Evolutionary conservation across 768 basidiomycete species (phyloP).

Genomic region (Cubamyces lactineus): DNA sequence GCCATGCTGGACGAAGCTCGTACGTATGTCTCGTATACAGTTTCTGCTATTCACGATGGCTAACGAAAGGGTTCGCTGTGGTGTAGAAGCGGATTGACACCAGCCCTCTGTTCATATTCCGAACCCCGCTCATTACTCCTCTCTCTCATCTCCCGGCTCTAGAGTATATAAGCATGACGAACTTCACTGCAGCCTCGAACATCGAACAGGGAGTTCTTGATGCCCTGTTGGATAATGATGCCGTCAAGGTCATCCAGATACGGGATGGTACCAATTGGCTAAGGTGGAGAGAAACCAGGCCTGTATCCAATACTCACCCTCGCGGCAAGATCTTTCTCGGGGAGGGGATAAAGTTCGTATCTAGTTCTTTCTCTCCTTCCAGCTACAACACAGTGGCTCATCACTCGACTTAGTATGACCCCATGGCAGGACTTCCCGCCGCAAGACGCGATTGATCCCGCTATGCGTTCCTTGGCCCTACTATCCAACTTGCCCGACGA

Average conservation of each 20-base stretch:
- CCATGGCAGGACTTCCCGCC: neutral
- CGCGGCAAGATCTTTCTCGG: neutral
- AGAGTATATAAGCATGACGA: slow-evolving; percentile 1
- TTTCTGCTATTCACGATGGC: neutral
- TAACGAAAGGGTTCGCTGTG: too few species aligned
- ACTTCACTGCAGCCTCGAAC: neutral
- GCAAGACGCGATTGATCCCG: neutral
- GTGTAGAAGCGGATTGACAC: slow-evolving; percentile 1
- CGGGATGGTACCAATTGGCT: slow-evolving; percentile 8
- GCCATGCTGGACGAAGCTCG: slow-evolving; percentile 2
- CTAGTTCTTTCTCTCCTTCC: neutral
- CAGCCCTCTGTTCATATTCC: neutral
- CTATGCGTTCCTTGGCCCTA: neutral
- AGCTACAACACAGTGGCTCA: neutral
- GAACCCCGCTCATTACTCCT: neutral
- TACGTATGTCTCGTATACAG: neutral
- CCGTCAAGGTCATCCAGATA: slow-evolving; percentile 3
- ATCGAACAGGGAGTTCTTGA: neutral
- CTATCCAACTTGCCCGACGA: slow-evolving; percentile 2
- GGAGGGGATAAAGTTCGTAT: slow-evolving; percentile 3
- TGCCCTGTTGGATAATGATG: neutral
- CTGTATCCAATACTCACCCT: too few species aligned
- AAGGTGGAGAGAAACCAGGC: neutral
- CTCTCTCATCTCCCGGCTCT: neutral
- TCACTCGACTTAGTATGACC: neutral